Conservation (phyloP, 129 eudicot genomes). For the Helianthus annuus region HanXRQr2.0-SUNRISE NC_035449.2:14828069-14828568, state of each 20-base stretch:
- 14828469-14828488: constrained; percentile 29
- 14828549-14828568: constrained; percentile 31
- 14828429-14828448: constrained; percentile 31
- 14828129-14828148: too few relatives aligned
- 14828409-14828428: constrained; percentile 29
- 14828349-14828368: not conserved
- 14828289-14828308: not conserved
- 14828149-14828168: too few relatives aligned
- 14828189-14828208: too few relatives aligned
- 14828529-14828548: constrained; percentile 32
- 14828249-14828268: too few relatives aligned
- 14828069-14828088: too few relatives aligned
- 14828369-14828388: not conserved
- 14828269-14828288: not conserved
- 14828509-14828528: constrained; percentile 31
- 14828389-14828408: not conserved
- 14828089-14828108: too few relatives aligned
- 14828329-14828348: not conserved
- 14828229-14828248: too few relatives aligned
- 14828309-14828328: not conserved
- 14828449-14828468: constrained; percentile 23
- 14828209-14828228: too few relatives aligned
- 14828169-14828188: too few relatives aligned
- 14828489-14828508: constrained; percentile 32
- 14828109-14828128: too few relatives aligned